These are phyloP conservation scores for Argentina anserina DNA, from an alignment of 306 rosid species.

Conservation along the genomic window DNA sequence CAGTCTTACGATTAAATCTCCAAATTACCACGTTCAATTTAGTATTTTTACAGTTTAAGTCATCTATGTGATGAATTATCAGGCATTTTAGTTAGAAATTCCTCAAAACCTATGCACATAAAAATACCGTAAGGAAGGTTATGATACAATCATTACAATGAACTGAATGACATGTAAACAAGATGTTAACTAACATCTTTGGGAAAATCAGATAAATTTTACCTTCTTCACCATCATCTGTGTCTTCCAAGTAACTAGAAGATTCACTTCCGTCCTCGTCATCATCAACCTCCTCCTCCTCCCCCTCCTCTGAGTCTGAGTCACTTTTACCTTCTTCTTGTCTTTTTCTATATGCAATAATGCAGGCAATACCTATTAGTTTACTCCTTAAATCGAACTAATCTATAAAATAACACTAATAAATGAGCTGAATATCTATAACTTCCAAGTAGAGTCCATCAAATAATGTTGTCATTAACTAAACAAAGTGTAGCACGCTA, in stretches of 20 bases:
- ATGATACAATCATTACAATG: background rate
- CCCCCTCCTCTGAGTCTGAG: slow-evolving; percentile 28
- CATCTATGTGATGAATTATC: background rate
- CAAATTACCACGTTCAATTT: background rate
- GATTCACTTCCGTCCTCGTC: slow-evolving; percentile 32
- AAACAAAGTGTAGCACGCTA: background rate
- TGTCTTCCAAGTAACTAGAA: slow-evolving; percentile 35
- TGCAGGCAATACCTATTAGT: slow-evolving; percentile 16
- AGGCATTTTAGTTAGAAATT: background rate
- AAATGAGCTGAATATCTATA: background rate
- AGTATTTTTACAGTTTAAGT: background rate
- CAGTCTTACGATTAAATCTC: background rate
- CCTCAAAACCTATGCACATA: background rate
- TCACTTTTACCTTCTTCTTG: slow-evolving; percentile 44
- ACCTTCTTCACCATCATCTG: slow-evolving; percentile 46
- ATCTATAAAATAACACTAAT: background rate
- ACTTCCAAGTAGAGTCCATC: background rate
- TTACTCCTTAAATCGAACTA: background rate
- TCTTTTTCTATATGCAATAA: slow-evolving; percentile 45
- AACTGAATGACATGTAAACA: background rate
- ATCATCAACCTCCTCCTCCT: slow-evolving; percentile 26
- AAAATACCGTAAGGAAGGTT: background rate
- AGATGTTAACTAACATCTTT: background rate
- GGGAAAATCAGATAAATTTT: background rate
- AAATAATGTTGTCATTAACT: background rate